Evolutionary conservation across 257 asterid species (phyloP).

Genomic region (Penstemon barbatus): DNA sequence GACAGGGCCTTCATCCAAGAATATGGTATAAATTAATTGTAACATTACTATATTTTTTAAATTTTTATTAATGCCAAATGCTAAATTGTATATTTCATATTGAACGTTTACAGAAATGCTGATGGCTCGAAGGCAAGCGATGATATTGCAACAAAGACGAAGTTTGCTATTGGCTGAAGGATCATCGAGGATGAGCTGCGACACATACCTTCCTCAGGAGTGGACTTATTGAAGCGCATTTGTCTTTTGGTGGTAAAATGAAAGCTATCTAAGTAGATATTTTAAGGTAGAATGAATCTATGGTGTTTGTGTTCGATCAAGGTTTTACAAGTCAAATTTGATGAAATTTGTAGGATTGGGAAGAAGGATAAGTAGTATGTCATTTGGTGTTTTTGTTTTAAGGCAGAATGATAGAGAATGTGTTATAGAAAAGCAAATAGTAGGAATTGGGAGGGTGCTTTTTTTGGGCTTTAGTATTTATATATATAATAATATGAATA

Average conservation of each 20-base stretch:
- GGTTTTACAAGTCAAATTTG: constrained; percentile 26
- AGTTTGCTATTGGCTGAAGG: constrained; percentile 28
- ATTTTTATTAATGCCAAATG: not conserved
- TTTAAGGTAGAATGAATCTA: constrained; percentile 2
- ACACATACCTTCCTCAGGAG: constrained; percentile 32
- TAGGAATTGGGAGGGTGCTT: constrained; percentile 14
- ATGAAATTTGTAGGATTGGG: constrained; percentile 36
- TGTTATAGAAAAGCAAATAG: constrained; percentile 24
- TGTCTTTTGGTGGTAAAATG: constrained; percentile 21
- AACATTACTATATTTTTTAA: not conserved
- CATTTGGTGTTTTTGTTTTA: constrained; percentile 20
- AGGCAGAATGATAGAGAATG: constrained; percentile 17
- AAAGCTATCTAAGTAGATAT: not conserved
- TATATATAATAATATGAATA: not conserved
- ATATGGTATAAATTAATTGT: constrained; percentile 34
- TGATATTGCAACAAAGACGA: constrained; percentile 42
- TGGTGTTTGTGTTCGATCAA: constrained; percentile 22
- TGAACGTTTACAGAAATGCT: constrained; percentile 35
- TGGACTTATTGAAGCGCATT: constrained; percentile 36
- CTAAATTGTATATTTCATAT: not conserved
- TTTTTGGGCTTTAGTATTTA: constrained; percentile 27
- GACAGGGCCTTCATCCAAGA: constrained; percentile 27
- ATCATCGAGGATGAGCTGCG: constrained; percentile 30
- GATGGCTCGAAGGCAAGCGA: constrained; percentile 48
- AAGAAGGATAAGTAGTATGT: constrained; percentile 27